These are phyloP conservation scores for Ustilago nuda DNA, from an alignment of 1,284 basidiomycete genomes.

Conservation along the genomic window DNA sequence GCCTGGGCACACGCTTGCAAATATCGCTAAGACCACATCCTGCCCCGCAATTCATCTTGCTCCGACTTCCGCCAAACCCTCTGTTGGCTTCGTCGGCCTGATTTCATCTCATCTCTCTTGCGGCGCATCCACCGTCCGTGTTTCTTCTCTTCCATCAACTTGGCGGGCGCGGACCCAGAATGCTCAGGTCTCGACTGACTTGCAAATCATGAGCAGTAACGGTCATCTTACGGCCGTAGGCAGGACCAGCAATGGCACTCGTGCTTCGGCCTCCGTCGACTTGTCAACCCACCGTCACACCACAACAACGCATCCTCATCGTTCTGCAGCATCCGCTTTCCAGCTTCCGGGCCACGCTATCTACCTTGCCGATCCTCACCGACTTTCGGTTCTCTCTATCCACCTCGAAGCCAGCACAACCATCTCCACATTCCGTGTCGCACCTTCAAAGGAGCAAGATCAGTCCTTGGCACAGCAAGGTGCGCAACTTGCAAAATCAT, in stretches of 20 bases:
- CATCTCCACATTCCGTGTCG: conserved; percentile 16
- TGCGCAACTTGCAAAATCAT: neutral
- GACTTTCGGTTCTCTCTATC: conserved; percentile 46
- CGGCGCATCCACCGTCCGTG: neutral
- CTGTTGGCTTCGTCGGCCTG: neutral
- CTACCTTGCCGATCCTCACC: conserved; percentile 39
- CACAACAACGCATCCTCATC: neutral
- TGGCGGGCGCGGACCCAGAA: conserved; percentile 1
- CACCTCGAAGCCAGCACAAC: conserved; percentile 35
- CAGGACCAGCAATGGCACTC: neutral
- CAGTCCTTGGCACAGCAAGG: neutral
- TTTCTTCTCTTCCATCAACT: conserved; percentile 8
- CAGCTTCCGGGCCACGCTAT: conserved; percentile 39
- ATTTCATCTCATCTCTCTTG: neutral
- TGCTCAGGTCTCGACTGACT: conserved; percentile 3
- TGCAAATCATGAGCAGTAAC: conserved; percentile 5
- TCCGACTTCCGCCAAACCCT: neutral
- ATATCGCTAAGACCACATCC: neutral
- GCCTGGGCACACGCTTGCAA: neutral
- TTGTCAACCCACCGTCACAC: conserved; percentile 2
- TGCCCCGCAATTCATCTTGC: neutral
- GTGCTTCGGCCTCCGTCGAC: neutral
- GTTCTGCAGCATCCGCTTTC: conserved; percentile 10
- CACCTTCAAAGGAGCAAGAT: neutral
- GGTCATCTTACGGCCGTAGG: neutral